phyloP scores from a whole-genome alignment of 2,329 filamentous ascomycete species.

The Elsinoe ampelina region DNA sequence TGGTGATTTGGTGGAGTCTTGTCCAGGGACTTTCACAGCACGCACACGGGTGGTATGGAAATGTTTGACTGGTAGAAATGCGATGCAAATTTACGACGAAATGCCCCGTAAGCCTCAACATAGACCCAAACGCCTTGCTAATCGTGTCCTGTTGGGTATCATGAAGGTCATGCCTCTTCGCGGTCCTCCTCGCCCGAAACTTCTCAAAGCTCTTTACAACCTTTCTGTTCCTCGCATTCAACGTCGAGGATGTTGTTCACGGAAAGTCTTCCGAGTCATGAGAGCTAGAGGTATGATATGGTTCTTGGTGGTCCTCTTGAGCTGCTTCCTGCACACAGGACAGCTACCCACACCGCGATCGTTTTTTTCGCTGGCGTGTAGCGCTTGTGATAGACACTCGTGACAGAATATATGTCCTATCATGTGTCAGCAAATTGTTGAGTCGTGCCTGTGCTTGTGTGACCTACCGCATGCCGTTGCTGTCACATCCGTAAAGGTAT shows the following conservation, averaged over 20 bases:
- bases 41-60: neutral
- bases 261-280: conserved; percentile 23
- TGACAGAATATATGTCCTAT: conserved; percentile 56
- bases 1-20: neutral
- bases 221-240: neutral
- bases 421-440: conserved; percentile 6
- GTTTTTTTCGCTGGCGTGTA: conserved; percentile 46
- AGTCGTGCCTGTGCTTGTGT: too few relatives aligned
- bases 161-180: neutral
- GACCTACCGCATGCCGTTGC: conserved; percentile 50
- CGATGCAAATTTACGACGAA: too few relatives aligned
- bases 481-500: conserved; percentile 50
- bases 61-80: neutral
- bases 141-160: neutral
- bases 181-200: too few relatives aligned
- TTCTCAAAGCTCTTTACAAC: too few relatives aligned
- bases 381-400: conserved; percentile 51
- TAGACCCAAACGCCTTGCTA: neutral
- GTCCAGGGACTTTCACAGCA: neutral
- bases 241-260: neutral
- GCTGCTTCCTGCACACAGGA: conserved; percentile 39
- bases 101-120: too few relatives aligned
- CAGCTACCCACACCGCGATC: conserved; percentile 37
- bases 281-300: conserved; percentile 34
- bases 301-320: conserved; percentile 31